Evolutionary conservation across 139 green algal genomes (phyloP).

Genomic region (Mychonastes homosphaera): DNA sequence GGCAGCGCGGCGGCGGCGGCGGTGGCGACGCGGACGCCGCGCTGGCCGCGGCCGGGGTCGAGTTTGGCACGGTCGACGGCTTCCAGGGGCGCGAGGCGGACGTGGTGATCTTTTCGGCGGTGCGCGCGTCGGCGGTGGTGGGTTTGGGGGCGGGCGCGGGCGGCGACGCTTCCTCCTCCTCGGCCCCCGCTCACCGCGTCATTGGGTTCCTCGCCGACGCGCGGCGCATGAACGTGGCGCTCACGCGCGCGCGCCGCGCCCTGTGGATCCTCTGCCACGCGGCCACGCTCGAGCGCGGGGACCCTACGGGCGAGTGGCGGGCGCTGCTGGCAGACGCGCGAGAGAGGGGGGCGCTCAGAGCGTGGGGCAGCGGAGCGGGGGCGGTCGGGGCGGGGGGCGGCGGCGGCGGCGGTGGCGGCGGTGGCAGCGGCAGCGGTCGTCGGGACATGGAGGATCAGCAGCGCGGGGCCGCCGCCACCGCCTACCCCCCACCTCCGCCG

Average conservation of each 20-base stretch:
- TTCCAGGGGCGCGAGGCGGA: slow-evolving; percentile 61
- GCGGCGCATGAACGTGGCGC: slow-evolving; percentile 61
- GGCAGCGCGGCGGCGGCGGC: not conserved
- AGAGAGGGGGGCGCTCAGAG: slow-evolving; percentile 11
- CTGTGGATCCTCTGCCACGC: slow-evolving; percentile 55
- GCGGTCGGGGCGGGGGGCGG: too few relatives aligned
- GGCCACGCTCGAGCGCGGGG: slow-evolving; percentile 26
- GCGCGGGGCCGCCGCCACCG: too few relatives aligned
- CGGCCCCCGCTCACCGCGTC: not conserved
- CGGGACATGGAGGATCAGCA: too few relatives aligned
- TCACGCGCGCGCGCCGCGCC: slow-evolving; percentile 46
- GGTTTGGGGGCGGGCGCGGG: not conserved
- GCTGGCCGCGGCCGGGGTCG: slow-evolving; percentile 5
- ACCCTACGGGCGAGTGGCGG: slow-evolving; percentile 36
- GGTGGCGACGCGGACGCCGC: slow-evolving; percentile 3
- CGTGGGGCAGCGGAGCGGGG: too few relatives aligned
- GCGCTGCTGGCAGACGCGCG: slow-evolving; percentile 31
- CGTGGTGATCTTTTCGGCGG: slow-evolving; percentile 43
- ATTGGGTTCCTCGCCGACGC: slow-evolving; percentile 60
- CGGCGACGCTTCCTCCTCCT: too few relatives aligned
- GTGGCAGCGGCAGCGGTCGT: too few relatives aligned
- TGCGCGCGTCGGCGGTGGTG: not conserved
- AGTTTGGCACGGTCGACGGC: slow-evolving; percentile 51
- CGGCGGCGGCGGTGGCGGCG: too few relatives aligned
- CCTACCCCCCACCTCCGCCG: too few relatives aligned